Evolutionary conservation across 2,329 filamentous ascomycete genomes (phyloP).

Genomic region (Apiospora kogelbergensis): DNA sequence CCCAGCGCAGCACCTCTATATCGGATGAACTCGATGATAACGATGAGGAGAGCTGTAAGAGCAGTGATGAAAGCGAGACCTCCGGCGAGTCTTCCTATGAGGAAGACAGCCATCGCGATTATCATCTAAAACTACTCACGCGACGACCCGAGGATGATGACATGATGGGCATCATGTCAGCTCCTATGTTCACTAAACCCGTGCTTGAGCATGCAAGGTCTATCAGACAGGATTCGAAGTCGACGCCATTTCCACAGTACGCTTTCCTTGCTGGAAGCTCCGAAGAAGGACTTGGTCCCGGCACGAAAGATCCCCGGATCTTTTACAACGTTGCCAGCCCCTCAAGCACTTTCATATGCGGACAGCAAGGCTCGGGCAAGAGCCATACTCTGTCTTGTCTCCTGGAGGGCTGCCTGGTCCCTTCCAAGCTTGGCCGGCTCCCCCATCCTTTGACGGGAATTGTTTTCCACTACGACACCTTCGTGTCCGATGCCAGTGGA

Average conservation of each 20-base stretch:
- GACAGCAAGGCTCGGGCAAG: slow-evolving; percentile 64
- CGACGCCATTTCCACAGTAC: slow-evolving; percentile 20
- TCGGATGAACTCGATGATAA: not conserved
- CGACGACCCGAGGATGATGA: slow-evolving; percentile 12
- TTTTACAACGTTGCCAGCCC: slow-evolving; percentile 50
- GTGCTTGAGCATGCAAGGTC: slow-evolving; percentile 8
- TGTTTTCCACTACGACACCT: slow-evolving; percentile 65
- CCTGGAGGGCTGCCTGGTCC: slow-evolving; percentile 57
- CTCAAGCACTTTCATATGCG: slow-evolving; percentile 63
- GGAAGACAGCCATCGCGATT: not conserved
- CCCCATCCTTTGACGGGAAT: slow-evolving; percentile 56
- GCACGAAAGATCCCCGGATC: slow-evolving; percentile 31
- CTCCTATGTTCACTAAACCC: slow-evolving; percentile 21
- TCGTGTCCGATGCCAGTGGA: slow-evolving; percentile 46
- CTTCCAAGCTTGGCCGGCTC: slow-evolving; percentile 43
- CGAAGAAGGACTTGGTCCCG: not conserved
- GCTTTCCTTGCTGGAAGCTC: slow-evolving; percentile 21
- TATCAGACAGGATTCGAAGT: not conserved
- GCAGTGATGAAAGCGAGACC: not conserved
- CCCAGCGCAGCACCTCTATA: not conserved
- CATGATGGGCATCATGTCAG: slow-evolving; percentile 18
- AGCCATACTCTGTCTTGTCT: slow-evolving; percentile 59
- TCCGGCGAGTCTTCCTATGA: not conserved
- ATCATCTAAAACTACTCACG: slow-evolving; percentile 15
- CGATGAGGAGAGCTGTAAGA: not conserved